phyloP scores from a whole-genome alignment of 495 filamentous ascomycete genomes.

The Margaritispora aquatica region DNA sequence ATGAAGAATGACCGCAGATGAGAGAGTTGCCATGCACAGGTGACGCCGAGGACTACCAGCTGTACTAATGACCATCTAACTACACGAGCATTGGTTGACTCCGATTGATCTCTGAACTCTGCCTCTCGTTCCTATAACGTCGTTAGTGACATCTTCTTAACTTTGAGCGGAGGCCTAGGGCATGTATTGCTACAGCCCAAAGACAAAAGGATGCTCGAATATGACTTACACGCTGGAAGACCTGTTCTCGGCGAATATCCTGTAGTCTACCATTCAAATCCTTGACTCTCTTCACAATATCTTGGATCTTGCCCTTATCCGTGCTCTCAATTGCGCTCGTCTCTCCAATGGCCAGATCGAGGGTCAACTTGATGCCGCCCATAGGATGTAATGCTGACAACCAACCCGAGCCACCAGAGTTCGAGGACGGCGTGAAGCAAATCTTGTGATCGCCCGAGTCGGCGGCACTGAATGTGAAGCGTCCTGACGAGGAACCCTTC shows the following conservation, averaged over 20 bases:
- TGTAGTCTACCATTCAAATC: slow-evolving; percentile 84
- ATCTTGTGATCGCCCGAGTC: slow-evolving; percentile 91
- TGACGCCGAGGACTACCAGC: slow-evolving; percentile 70
- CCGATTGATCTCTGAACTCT: slow-evolving; percentile 96
- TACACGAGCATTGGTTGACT: slow-evolving; percentile 86
- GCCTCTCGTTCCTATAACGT: slow-evolving; percentile 79
- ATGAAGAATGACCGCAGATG: slow-evolving; percentile 97
- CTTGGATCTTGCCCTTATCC: slow-evolving; percentile 88
- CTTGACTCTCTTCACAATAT: slow-evolving; percentile 83
- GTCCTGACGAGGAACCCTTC: slow-evolving; percentile 65
- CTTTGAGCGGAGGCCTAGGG: not conserved
- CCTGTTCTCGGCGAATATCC: slow-evolving; percentile 89
- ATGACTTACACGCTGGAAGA: slow-evolving; percentile 82
- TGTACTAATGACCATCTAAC: slow-evolving; percentile 93
- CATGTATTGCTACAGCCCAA: not conserved
- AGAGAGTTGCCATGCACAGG: slow-evolving; percentile 95
- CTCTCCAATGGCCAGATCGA: slow-evolving; percentile 94
- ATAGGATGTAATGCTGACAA: slow-evolving; percentile 53
- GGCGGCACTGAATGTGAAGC: slow-evolving; percentile 93
- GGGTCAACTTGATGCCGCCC: slow-evolving; percentile 72
- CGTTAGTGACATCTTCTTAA: not conserved
- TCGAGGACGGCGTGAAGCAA: slow-evolving; percentile 80
- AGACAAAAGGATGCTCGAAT: not conserved
- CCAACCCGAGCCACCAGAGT: slow-evolving; percentile 57
- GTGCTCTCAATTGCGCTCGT: slow-evolving; percentile 90